Evolutionary conservation across 805 yeast species (phyloP).

Genomic region (Torulaspora microellipsoides): DNA sequence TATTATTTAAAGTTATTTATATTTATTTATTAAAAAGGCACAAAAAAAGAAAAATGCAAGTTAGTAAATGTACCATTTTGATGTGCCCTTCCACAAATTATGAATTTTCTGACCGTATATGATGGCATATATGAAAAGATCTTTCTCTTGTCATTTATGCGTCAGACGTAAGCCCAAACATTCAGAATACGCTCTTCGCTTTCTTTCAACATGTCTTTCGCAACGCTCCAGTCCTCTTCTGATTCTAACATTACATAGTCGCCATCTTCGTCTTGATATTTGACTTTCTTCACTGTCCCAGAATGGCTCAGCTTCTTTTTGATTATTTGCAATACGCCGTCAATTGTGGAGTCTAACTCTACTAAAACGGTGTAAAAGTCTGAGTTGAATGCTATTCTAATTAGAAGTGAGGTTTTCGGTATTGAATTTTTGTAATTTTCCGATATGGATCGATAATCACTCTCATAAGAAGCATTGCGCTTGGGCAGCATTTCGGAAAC

Average conservation of each 20-base stretch:
- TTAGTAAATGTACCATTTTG: too few relatives aligned
- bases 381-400: slow-evolving; percentile 40
- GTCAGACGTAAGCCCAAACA: slow-evolving; percentile 39
- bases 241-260: slow-evolving; percentile 82
- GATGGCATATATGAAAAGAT: too few relatives aligned
- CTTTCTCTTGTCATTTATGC: neutral
- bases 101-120: neutral
- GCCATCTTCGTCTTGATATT: slow-evolving; percentile 92
- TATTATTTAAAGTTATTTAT: neutral
- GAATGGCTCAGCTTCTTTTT: slow-evolving; percentile 52
- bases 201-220: slow-evolving; percentile 62
- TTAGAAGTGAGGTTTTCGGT: slow-evolving; percentile 37
- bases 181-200: slow-evolving; percentile 45
- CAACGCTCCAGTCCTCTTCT: slow-evolving; percentile 85
- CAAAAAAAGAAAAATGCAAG: neutral
- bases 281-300: slow-evolving; percentile 52
- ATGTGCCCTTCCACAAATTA: too few relatives aligned
- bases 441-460: slow-evolving; percentile 38
- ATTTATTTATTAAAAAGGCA: neutral
- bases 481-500: slow-evolving; percentile 30
- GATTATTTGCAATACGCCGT: slow-evolving; percentile 53
- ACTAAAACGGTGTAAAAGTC: slow-evolving; percentile 64
- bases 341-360: slow-evolving; percentile 46
- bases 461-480: slow-evolving; percentile 26
- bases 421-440: slow-evolving; percentile 38